Evolutionary conservation across 2,329 filamentous ascomycete species (phyloP).

Genomic region (Xylaria digitata): DNA sequence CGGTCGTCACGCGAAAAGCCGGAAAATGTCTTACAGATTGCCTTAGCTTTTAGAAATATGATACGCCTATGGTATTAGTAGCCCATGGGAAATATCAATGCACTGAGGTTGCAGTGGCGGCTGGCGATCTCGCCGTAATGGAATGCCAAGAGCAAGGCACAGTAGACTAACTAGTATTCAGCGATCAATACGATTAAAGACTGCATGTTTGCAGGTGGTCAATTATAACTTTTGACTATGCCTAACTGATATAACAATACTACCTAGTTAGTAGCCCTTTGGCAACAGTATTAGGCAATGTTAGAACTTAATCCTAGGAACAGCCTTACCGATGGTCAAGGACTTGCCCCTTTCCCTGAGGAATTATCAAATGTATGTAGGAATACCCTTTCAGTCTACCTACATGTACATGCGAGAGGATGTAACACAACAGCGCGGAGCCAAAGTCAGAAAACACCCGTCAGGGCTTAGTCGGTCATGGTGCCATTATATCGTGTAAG

Average conservation of each 20-base stretch:
- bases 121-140: conserved; percentile 16
- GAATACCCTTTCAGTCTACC: conserved; percentile 20
- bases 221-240: conserved; percentile 2
- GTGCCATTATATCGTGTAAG: conserved; percentile 19
- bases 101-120: conserved; percentile 17
- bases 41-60: not conserved
- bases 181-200: not conserved
- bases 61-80: conserved; percentile 1
- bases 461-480: not conserved
- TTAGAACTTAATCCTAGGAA: not conserved
- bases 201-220: not conserved
- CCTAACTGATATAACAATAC: not conserved
- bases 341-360: conserved; percentile 3
- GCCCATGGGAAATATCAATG: conserved; percentile 9
- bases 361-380: not conserved
- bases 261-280: conserved; percentile 1
- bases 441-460: conserved; percentile 2
- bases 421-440: conserved; percentile 18
- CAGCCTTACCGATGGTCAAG: conserved; percentile 7
- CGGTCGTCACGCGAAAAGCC: conserved; percentile 13
- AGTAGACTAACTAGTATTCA: conserved; percentile 6
- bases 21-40: conserved; percentile 14
- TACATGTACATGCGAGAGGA: conserved; percentile 19
- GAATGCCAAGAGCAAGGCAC: conserved; percentile 7
- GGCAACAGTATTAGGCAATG: conserved; percentile 19